Evolutionary conservation across 2,329 filamentous ascomycete genomes (phyloP).

Genomic region (Thermomyces lanuginosus): DNA sequence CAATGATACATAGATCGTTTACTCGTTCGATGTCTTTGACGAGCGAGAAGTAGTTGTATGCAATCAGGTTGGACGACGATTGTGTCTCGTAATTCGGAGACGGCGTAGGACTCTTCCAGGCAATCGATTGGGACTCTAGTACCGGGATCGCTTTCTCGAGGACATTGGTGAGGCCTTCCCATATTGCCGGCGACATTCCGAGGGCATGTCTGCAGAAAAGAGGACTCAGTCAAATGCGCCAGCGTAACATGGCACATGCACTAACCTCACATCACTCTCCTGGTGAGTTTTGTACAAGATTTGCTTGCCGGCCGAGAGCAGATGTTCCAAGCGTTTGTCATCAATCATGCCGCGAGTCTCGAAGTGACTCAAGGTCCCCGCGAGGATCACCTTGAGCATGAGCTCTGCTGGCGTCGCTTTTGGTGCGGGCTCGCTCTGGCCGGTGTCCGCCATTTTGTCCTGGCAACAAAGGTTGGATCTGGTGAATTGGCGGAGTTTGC

Average conservation of each 20-base stretch:
- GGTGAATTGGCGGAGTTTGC: no score
- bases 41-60: conserved; percentile 40
- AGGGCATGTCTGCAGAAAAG: conserved; percentile 33
- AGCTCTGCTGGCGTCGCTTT: conserved; percentile 25
- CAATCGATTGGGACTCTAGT: conserved; percentile 45
- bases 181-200: conserved; percentile 40
- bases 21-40: conserved; percentile 47
- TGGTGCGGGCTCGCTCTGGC: conserved; percentile 11
- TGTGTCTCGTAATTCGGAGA: conserved; percentile 41
- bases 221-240: background rate
- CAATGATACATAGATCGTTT: conserved; percentile 46
- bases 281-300: conserved; percentile 43
- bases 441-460: conserved; percentile 21
- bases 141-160: conserved; percentile 44
- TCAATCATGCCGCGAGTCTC: conserved; percentile 43
- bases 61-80: conserved; percentile 44
- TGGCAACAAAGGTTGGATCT: no score
- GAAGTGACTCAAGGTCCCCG: conserved; percentile 41
- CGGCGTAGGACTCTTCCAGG: conserved; percentile 41
- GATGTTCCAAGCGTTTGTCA: conserved; percentile 39
- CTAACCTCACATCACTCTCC: conserved; percentile 37
- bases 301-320: conserved; percentile 44
- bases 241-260: conserved; percentile 1
- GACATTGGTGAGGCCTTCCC: conserved; percentile 42
- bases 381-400: conserved; percentile 32